phyloP scores from a whole-genome alignment of 805 yeast species.

The Nakazawaea wickerhamii region DNA sequence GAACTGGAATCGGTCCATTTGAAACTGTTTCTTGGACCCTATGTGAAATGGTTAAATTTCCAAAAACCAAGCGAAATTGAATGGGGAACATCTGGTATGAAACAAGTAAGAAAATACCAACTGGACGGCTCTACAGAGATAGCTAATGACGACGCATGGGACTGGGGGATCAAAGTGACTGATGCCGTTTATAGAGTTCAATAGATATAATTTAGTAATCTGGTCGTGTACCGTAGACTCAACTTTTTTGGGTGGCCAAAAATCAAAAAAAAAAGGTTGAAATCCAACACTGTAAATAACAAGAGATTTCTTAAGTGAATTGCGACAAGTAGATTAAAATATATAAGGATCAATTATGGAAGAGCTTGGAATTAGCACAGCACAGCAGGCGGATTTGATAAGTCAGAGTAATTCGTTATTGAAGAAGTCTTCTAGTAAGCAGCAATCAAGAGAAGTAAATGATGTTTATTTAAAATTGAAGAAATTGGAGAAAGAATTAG shows the following conservation, averaged over 20 bases:
- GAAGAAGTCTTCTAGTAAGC: conserved; percentile 15
- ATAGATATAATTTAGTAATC: too few species aligned
- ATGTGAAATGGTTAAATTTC: conserved; percentile 7
- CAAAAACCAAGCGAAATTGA: not conserved
- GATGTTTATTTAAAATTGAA: conserved; percentile 84
- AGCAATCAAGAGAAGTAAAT: conserved; percentile 24
- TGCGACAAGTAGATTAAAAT: not conserved
- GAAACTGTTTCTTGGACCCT: conserved; percentile 5
- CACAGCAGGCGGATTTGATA: conserved; percentile 23
- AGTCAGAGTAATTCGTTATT: conserved; percentile 16
- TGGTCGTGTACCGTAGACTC: not conserved
- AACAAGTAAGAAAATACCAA: conserved; percentile 3
- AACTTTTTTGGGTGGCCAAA: conserved; percentile 5
- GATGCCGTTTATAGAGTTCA: conserved; percentile 6
- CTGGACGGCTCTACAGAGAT: conserved; percentile 1
- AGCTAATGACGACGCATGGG: conserved; percentile 5
- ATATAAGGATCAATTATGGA: conserved; percentile 38
- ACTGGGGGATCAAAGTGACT: conserved; percentile 9
- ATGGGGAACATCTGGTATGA: conserved; percentile 5
- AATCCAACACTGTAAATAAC: not conserved
- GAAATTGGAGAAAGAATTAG: conserved; percentile 86
- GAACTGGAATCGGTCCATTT: conserved; percentile 20
- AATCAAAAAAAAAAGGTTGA: not conserved
- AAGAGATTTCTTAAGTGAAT: not conserved
- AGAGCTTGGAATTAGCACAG: conserved; percentile 50